Evolutionary conservation across 768 basidiomycete species (phyloP).

Genomic region (Auriscalpium microsporum): DNA sequence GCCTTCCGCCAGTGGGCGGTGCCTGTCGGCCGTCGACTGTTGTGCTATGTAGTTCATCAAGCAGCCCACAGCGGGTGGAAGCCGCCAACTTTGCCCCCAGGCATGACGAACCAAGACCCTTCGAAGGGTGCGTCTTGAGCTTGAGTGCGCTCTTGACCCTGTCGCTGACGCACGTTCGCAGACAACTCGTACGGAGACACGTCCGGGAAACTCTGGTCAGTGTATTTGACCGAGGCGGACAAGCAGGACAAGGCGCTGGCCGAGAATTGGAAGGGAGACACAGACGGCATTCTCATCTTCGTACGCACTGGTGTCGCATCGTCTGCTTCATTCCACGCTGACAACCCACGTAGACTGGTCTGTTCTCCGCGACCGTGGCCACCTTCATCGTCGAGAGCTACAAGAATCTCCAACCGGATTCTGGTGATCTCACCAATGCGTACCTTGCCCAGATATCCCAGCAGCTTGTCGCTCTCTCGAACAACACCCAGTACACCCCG

Average conservation of each 20-base stretch:
- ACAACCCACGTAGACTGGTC: constrained; percentile 10
- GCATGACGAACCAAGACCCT: no score
- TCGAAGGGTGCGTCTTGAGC: no score
- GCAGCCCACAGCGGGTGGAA: no score
- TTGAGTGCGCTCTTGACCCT: no score
- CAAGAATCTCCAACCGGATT: constrained; percentile 10
- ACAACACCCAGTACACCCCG: not conserved
- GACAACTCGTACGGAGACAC: no score
- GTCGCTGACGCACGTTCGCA: no score
- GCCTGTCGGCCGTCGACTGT: no score
- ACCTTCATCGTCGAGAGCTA: constrained; percentile 16
- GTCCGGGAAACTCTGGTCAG: constrained; percentile 4
- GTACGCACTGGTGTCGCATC: not conserved
- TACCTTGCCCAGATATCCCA: constrained; percentile 6
- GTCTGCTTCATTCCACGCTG: not conserved
- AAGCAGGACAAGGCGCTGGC: not conserved
- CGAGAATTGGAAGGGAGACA: constrained; percentile 1
- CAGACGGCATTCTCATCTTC: constrained; percentile 8
- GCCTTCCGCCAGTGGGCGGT: no score
- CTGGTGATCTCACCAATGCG: not conserved
- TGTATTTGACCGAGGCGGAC: not conserved
- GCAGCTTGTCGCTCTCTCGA: not conserved
- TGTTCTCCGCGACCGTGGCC: constrained; percentile 16
- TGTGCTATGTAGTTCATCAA: no score
- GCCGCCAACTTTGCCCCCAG: no score